phyloP scores from a whole-genome alignment of 139 green algal genomes.

The Coelastrella sp. region DNA sequence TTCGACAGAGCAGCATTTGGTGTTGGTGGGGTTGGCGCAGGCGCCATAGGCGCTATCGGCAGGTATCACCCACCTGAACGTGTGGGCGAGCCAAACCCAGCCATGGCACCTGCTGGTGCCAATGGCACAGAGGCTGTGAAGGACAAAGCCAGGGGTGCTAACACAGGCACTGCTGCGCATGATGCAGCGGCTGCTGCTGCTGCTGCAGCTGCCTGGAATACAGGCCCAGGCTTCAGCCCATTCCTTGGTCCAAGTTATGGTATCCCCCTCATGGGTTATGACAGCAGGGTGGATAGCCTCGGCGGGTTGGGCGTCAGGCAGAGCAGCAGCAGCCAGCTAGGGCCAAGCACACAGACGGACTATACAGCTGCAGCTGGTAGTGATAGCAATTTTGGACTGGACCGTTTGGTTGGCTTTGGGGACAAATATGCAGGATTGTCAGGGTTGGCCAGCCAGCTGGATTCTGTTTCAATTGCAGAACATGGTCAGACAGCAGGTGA shows the following conservation, averaged over 20 bases:
- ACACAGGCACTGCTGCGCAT: too few relatives aligned
- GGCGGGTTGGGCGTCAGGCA: not conserved
- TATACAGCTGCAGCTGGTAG: not conserved
- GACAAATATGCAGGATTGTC: not conserved
- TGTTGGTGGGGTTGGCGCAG: conserved; percentile 52
- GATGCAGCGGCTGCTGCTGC: not conserved
- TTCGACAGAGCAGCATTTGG: conserved; percentile 83
- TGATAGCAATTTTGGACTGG: not conserved
- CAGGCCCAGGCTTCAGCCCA: conserved; percentile 52
- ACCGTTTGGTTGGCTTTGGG: not conserved
- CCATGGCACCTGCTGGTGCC: conserved; percentile 37
- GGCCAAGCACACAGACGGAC: conserved; percentile 5
- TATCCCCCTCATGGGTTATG: conserved; percentile 47
- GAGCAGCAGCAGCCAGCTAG: conserved; percentile 20
- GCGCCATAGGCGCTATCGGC: conserved; percentile 61
- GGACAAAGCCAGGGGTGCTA: not conserved
- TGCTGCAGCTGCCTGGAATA: not conserved
- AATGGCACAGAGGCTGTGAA: not conserved
- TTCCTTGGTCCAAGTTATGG: conserved; percentile 59
- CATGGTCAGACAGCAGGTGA: not conserved
- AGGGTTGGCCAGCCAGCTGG: not conserved
- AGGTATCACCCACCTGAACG: conserved; percentile 70
- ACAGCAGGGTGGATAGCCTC: not conserved
- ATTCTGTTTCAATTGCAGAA: not conserved
- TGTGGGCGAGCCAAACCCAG: conserved; percentile 65